phyloP scores from a whole-genome alignment of 129 eudicot species.

The Artemisia argyi region DNA sequence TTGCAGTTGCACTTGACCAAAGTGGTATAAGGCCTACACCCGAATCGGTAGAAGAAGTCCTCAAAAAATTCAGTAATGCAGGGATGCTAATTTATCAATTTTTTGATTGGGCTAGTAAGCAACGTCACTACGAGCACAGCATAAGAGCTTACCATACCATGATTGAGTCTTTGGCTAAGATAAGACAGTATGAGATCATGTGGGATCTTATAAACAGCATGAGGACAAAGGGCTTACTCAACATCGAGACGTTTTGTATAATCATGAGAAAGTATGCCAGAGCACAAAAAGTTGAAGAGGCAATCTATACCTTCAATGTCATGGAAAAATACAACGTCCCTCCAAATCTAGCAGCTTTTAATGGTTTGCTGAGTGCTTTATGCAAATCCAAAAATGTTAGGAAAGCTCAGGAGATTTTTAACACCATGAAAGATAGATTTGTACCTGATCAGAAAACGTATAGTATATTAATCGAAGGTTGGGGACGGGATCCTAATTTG shows the following conservation, averaged over 20 bases:
- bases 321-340: constrained; percentile 68
- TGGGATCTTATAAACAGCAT: constrained; percentile 89
- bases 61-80: constrained; percentile 71
- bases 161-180: constrained; percentile 88
- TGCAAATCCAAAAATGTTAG: constrained; percentile 91
- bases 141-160: constrained; percentile 76
- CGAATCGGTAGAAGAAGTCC: constrained; percentile 75
- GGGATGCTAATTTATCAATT: constrained; percentile 82
- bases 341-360: constrained; percentile 87
- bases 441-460: constrained; percentile 83
- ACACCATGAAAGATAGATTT: constrained; percentile 66
- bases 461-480: constrained; percentile 88
- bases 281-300: constrained; percentile 83
- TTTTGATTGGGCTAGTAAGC: constrained; percentile 93
- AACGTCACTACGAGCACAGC: constrained; percentile 72
- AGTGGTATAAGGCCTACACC: constrained; percentile 71
- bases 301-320: constrained; percentile 82
- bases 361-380: constrained; percentile 83
- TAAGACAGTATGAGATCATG: constrained; percentile 90
- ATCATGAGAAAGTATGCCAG: constrained; percentile 92
- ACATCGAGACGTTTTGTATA: constrained; percentile 89
- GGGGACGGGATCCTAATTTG: constrained; percentile 94
- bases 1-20: constrained; percentile 71
- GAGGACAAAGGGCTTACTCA: constrained; percentile 72
- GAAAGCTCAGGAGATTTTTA: constrained; percentile 90